These are phyloP conservation scores for Anthracocystis setariae DNA, from an alignment of 1,284 basidiomycete species.

Conservation along the genomic window DNA sequence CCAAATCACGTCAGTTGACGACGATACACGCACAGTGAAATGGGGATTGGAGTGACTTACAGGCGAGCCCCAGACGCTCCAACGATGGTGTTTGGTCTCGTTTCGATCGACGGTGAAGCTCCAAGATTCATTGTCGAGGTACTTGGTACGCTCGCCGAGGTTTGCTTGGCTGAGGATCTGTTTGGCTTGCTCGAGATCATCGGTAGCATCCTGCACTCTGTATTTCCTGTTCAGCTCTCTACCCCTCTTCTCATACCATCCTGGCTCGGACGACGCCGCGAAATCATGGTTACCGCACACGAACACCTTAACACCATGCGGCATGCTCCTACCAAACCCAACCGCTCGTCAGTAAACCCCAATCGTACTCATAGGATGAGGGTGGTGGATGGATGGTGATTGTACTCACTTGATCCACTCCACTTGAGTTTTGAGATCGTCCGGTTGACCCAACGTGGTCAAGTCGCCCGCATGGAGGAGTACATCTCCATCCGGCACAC, in stretches of 20 bases:
- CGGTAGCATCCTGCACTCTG: constrained; percentile 8
- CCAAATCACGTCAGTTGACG: background rate
- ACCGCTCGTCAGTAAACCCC: too few species aligned
- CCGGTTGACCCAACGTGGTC: constrained; percentile 32
- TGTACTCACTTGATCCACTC: constrained; percentile 41
- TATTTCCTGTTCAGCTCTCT: constrained; percentile 29
- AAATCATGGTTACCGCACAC: constrained; percentile 53
- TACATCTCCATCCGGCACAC: constrained; percentile 37
- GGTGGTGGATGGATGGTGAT: background rate
- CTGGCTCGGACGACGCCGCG: constrained; percentile 10
- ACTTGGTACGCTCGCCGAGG: constrained; percentile 8
- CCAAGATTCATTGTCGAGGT: constrained; percentile 26
- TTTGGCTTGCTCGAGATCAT: constrained; percentile 13
- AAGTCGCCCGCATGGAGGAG: constrained; percentile 52
- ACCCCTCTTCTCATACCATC: constrained; percentile 29
- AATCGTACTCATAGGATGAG: constrained; percentile 8
- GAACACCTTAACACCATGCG: constrained; percentile 37
- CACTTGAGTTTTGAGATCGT: constrained; percentile 24
- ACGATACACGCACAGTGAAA: background rate
- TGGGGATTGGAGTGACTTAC: constrained; percentile 2
- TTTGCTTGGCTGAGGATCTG: constrained; percentile 1
- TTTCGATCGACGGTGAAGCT: constrained; percentile 25
- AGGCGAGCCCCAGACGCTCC: constrained; percentile 47
- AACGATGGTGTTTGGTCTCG: constrained; percentile 15
- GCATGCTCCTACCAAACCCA: background rate